Conservation (phyloP, 2,329 filamentous ascomycete genomes). For the Aspergillus fructus region DNA sequence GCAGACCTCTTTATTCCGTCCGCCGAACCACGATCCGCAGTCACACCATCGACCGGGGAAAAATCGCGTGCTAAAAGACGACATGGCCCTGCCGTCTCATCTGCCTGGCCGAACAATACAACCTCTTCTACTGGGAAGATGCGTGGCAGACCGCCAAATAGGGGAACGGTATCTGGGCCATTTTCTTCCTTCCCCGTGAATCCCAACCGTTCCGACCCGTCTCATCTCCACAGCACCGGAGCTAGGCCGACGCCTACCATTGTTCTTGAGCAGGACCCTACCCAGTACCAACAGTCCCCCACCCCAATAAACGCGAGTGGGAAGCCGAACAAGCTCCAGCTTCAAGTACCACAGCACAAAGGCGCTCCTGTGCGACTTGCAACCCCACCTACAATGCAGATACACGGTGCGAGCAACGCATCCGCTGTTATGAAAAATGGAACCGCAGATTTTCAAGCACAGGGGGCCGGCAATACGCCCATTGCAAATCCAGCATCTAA, state of each 20-base stretch:
- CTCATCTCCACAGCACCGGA: constrained; percentile 43
- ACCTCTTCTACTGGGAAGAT: constrained; percentile 66
- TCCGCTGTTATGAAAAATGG: constrained; percentile 20
- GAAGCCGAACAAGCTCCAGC: constrained; percentile 41
- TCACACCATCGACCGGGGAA: constrained; percentile 59
- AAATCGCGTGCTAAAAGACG: constrained; percentile 54
- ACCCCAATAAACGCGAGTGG: constrained; percentile 22
- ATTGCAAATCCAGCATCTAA: constrained; percentile 8
- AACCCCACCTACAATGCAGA: constrained; percentile 41
- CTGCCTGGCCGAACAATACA: constrained; percentile 75
- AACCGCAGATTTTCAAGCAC: constrained; percentile 8
- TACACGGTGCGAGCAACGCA: constrained; percentile 36
- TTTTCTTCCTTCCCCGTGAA: constrained; percentile 69
- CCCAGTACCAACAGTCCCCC: constrained; percentile 27
- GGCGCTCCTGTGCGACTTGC: constrained; percentile 44
- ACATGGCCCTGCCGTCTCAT: constrained; percentile 84
- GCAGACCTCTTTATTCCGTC: constrained; percentile 37
- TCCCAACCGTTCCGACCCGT: constrained; percentile 50
- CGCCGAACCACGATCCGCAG: constrained; percentile 67
- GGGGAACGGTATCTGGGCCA: constrained; percentile 62
- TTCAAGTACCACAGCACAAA: constrained; percentile 43
- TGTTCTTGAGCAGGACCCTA: constrained; percentile 41
- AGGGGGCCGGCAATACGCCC: constrained; percentile 1
- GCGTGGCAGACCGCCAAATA: constrained; percentile 76
- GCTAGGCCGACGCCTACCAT: constrained; percentile 42